A percentile compares a stretch with the other conserved stretches of the same genome.
Conservation (phyloP, 257 asterid species). For the Nicotiana tomentosiformis region DNA sequence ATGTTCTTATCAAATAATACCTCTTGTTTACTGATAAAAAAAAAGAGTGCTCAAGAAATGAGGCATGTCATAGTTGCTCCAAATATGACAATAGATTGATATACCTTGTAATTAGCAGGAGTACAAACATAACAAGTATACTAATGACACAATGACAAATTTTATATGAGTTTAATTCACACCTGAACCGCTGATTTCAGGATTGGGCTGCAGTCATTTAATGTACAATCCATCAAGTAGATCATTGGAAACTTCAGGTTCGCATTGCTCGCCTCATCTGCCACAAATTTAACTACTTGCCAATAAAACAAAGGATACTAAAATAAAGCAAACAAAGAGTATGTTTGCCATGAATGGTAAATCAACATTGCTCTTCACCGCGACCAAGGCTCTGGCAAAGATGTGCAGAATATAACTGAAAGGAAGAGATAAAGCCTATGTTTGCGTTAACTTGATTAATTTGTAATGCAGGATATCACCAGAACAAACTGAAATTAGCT, state of each 20-base stretch:
- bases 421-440: neutral
- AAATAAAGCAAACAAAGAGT: constrained; percentile 22
- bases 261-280: constrained; percentile 47
- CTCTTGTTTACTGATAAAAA: neutral
- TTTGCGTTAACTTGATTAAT: neutral
- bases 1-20: neutral
- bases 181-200: constrained; percentile 65
- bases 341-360: neutral
- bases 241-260: constrained; percentile 60
- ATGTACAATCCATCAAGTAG: constrained; percentile 88
- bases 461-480: constrained; percentile 4
- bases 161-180: neutral
- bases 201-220: constrained; percentile 76
- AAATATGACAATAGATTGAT: neutral
- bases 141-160: neutral
- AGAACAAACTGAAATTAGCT: neutral
- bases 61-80: neutral
- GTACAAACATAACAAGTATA: neutral
- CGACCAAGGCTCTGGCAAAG: neutral
- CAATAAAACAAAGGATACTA: constrained; percentile 11
- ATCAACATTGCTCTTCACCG: neutral
- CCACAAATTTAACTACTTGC: constrained; percentile 43
- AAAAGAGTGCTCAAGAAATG: neutral
- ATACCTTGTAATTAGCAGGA: neutral
- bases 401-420: neutral